Percentiles rank a stretch among this genome's conserved stretches.
Conservation (phyloP, 2,329 filamentous ascomycete species). For the Cladophialophora chaetospira region DNA sequence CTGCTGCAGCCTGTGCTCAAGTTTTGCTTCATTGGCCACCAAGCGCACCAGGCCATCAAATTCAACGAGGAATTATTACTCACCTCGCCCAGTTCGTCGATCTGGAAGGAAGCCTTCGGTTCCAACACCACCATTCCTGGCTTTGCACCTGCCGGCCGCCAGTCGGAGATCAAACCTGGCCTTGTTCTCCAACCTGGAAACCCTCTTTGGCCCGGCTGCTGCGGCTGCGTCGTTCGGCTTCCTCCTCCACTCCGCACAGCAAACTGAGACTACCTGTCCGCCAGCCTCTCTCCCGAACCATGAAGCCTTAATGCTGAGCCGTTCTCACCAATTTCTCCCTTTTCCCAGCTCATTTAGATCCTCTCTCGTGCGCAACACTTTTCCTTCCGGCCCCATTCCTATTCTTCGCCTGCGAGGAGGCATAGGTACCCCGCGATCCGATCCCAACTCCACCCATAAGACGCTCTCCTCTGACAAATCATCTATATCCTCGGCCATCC, state of each 20-base stretch:
- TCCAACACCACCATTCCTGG: neutral
- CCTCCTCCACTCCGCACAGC: conserved; percentile 19
- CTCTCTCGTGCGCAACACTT: conserved; percentile 2
- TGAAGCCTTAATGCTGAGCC: conserved; percentile 30
- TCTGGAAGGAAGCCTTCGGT: no score
- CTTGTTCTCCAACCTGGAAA: neutral
- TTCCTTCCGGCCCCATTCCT: neutral
- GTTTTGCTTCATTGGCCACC: neutral
- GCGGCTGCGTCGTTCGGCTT: neutral
- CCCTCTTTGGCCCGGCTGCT: neutral
- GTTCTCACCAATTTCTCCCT: conserved; percentile 15
- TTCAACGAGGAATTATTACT: no score
- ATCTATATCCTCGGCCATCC: conserved; percentile 14
- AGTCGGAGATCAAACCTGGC: conserved; percentile 9
- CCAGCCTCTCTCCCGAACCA: conserved; percentile 10
- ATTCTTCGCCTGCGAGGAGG: conserved; percentile 2
- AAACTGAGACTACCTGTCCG: conserved; percentile 14
- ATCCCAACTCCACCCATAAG: conserved; percentile 9
- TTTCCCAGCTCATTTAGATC: conserved; percentile 3
- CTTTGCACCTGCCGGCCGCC: neutral
- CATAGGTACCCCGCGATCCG: conserved; percentile 20
- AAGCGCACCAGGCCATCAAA: no score
- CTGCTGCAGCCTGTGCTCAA: no score
- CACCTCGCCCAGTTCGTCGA: neutral
- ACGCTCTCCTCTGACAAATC: conserved; percentile 24